A percentile compares a stretch with the other conserved stretches of the same genome.
These are phyloP conservation scores for Gynostemma pentaphyllum DNA, from an alignment of 306 rosid genomes.

Conservation along the genomic window DNA sequence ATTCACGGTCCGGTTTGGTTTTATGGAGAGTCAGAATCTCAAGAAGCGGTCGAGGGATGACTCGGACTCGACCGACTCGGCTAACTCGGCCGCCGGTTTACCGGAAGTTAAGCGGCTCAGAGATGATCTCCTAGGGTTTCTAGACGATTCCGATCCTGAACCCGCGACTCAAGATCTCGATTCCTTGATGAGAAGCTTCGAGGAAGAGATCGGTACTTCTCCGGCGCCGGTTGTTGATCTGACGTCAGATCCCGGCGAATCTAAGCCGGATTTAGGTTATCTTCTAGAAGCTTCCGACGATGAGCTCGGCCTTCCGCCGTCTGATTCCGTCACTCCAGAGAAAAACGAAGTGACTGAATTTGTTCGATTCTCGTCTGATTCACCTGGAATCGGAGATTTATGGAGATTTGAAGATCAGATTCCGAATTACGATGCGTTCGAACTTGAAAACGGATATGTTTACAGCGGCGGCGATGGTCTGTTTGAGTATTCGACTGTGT, in stretches of 20 bases:
- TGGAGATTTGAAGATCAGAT: conserved; percentile 59
- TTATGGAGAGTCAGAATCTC: neutral
- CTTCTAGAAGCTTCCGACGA: conserved; percentile 81
- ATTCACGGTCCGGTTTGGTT: neutral
- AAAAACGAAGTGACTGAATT: conserved; percentile 30
- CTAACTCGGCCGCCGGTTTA: conserved; percentile 25
- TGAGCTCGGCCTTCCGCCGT: conserved; percentile 78
- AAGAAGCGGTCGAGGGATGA: conserved; percentile 12
- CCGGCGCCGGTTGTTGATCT: conserved; percentile 28
- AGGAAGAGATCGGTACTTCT: conserved; percentile 58
- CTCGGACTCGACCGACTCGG: conserved; percentile 2
- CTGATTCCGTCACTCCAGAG: neutral
- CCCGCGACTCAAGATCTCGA: conserved; percentile 57
- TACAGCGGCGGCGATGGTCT: conserved; percentile 23
- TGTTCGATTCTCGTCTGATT: conserved; percentile 32
- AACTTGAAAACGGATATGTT: conserved; percentile 24
- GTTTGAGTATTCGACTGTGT: conserved; percentile 55
- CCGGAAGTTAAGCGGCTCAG: conserved; percentile 50
- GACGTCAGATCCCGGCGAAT: conserved; percentile 47
- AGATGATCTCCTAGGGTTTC: conserved; percentile 51
- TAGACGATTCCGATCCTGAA: conserved; percentile 43
- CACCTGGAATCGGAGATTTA: conserved; percentile 49
- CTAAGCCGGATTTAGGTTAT: conserved; percentile 62
- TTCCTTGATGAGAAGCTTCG: conserved; percentile 58
- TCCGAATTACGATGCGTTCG: conserved; percentile 55